Evolutionary conservation across 768 basidiomycete genomes (phyloP).

Genomic region (Termitomyces sp.): DNA sequence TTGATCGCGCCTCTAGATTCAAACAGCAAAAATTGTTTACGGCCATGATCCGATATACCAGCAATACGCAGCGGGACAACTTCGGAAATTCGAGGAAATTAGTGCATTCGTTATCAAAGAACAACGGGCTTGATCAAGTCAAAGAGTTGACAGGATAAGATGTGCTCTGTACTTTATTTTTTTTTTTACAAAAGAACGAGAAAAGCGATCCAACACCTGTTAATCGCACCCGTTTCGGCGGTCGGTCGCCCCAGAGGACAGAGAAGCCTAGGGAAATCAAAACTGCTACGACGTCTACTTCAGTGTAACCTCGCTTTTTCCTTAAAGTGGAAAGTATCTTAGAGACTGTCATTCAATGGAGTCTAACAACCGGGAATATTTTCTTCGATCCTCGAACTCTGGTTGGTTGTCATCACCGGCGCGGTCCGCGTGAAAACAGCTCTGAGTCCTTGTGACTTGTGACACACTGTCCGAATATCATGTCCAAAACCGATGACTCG

Average conservation of each 20-base stretch:
- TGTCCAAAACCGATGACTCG: neutral
- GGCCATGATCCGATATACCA: slow-evolving; percentile 43
- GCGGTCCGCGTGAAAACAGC: neutral
- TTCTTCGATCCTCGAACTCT: neutral
- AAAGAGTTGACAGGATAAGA: neutral
- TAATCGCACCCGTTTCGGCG: neutral
- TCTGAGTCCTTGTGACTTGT: neutral
- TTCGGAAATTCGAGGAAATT: slow-evolving; percentile 21
- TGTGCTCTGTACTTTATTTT: neutral
- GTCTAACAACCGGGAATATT: neutral
- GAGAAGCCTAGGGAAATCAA: neutral
- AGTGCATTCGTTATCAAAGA: slow-evolving; percentile 7
- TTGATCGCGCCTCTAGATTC: slow-evolving; percentile 39
- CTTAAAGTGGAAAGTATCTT: neutral
- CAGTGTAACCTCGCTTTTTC: too few relatives aligned
- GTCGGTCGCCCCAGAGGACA: neutral
- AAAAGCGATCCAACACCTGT: too few relatives aligned
- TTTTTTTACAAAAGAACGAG: neutral
- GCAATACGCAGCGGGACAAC: slow-evolving; percentile 54
- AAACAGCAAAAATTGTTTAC: slow-evolving; percentile 66
- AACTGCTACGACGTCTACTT: neutral
- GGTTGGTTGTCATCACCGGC: too few relatives aligned
- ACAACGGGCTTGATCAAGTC: neutral
- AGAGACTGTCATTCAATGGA: neutral
- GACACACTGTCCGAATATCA: neutral